Evolutionary conservation across 2,329 filamentous ascomycete species (phyloP).

Genomic region (Ascochyta viciae-villosae): DNA sequence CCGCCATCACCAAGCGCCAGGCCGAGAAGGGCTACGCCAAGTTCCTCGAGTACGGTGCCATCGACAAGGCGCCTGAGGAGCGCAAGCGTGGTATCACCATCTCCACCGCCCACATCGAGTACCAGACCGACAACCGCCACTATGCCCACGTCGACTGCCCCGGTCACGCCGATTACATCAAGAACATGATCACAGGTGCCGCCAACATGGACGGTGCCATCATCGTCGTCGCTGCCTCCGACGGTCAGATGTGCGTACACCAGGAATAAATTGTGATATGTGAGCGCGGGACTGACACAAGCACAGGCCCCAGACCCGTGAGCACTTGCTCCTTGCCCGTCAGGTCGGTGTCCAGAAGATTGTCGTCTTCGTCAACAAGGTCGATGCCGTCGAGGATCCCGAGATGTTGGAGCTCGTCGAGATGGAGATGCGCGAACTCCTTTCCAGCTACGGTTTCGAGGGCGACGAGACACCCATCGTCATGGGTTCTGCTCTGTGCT

Average conservation of each 20-base stretch:
- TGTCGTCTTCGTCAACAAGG: slow-evolving; percentile 99
- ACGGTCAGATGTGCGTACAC: slow-evolving; percentile 86
- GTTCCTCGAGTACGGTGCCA: slow-evolving; percentile 97
- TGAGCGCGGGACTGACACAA: slow-evolving; percentile 6
- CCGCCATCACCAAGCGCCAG: slow-evolving; percentile 98
- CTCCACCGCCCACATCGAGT: slow-evolving; percentile 97
- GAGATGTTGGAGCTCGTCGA: slow-evolving; percentile 99
- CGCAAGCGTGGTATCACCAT: slow-evolving; percentile 99
- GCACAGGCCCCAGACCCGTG: slow-evolving; percentile 87
- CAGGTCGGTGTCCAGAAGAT: slow-evolving; percentile 98
- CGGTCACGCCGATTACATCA: slow-evolving; percentile 99
- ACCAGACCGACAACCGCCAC: slow-evolving; percentile 90
- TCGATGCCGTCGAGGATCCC: slow-evolving; percentile 94
- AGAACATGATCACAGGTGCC: slow-evolving; percentile 99
- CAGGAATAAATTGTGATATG: background rate
- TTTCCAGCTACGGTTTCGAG: slow-evolving; percentile 92
- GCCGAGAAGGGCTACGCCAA: slow-evolving; percentile 90
- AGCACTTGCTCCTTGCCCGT: slow-evolving; percentile 95
- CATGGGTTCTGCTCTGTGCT: slow-evolving; percentile 95
- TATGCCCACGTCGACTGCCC: slow-evolving; percentile 99
- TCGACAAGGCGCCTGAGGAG: slow-evolving; percentile 99
- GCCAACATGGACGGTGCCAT: slow-evolving; percentile 99
- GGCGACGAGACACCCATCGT: slow-evolving; percentile 97
- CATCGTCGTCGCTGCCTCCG: slow-evolving; percentile 96
- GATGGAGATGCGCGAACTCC: slow-evolving; percentile 99